Evolutionary conservation across 148 eudicot genomes (phyloP).

Genomic region (Fagopyrum homotropicum): DNA sequence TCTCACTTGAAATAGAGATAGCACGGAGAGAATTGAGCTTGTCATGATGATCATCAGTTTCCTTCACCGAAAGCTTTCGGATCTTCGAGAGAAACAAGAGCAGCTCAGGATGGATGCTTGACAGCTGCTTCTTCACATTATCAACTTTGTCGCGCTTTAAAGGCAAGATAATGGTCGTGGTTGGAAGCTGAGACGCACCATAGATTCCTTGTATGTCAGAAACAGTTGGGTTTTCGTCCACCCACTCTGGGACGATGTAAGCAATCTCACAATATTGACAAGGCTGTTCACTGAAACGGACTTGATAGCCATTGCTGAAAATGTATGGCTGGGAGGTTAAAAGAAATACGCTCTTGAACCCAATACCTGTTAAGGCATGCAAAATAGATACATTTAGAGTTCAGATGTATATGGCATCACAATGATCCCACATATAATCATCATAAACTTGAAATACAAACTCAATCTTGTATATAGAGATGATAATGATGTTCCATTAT

Average conservation of each 20-base stretch:
- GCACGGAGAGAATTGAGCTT: constrained; percentile 35
- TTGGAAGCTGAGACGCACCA: constrained; percentile 42
- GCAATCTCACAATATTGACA: constrained; percentile 50
- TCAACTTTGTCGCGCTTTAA: constrained; percentile 53
- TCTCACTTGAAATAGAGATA: constrained; percentile 52
- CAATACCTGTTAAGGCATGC: constrained; percentile 36
- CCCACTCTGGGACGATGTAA: constrained; percentile 78
- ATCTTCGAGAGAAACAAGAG: constrained; percentile 61
- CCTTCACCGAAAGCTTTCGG: constrained; percentile 49
- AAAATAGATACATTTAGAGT: neutral
- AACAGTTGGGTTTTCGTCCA: constrained; percentile 44
- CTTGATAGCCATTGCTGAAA: constrained; percentile 51
- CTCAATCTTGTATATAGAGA: neutral
- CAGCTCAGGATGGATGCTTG: constrained; percentile 65
- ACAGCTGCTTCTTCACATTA: constrained; percentile 57
- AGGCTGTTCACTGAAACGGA: constrained; percentile 54
- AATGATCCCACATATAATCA: neutral
- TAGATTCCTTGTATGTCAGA: constrained; percentile 37
- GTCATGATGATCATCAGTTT: constrained; percentile 30
- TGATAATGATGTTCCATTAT: too few relatives aligned
- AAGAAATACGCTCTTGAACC: constrained; percentile 71
- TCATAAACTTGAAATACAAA: neutral
- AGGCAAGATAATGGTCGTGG: constrained; percentile 58
- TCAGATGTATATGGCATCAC: neutral
- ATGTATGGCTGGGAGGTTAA: constrained; percentile 48